These are phyloP conservation scores for Chara braunii DNA, from an alignment of 139 green algal species.

Conservation along the genomic window DNA sequence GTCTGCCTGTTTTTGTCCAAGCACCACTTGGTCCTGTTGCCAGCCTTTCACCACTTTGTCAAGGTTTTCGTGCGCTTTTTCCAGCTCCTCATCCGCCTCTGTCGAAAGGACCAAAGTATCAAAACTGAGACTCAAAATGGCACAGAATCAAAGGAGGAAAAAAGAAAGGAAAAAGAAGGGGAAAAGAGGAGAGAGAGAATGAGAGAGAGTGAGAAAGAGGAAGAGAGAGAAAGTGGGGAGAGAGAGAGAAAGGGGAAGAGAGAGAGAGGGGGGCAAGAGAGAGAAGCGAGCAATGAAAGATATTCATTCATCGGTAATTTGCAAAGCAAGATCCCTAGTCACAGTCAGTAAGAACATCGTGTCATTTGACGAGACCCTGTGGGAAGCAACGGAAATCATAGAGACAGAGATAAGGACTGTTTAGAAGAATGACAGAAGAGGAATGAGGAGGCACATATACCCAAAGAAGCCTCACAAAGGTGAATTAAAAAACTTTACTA, in stretches of 20 bases:
- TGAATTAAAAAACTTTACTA: too few relatives aligned
- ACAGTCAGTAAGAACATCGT: too few relatives aligned
- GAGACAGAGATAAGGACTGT: too few relatives aligned
- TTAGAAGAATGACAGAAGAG: too few relatives aligned
- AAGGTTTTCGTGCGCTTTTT: slow-evolving; percentile 21
- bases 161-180: not conserved
- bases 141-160: not conserved
- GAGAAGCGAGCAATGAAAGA: not conserved
- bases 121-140: not conserved
- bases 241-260: not conserved
- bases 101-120: not conserved
- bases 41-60: slow-evolving; percentile 9
- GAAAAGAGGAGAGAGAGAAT: not conserved
- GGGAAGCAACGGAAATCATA: too few relatives aligned
- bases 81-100: slow-evolving; percentile 31
- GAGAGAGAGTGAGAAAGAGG: not conserved
- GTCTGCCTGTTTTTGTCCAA: slow-evolving; percentile 8
- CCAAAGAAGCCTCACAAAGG: too few relatives aligned
- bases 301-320: not conserved
- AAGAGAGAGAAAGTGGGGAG: not conserved
- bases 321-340: not conserved
- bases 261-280: not conserved
- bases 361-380: too few relatives aligned
- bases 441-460: too few relatives aligned
- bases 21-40: not conserved